phyloP scores from a whole-genome alignment of 495 filamentous ascomycete genomes.

The Penicillium herquei region DNA sequence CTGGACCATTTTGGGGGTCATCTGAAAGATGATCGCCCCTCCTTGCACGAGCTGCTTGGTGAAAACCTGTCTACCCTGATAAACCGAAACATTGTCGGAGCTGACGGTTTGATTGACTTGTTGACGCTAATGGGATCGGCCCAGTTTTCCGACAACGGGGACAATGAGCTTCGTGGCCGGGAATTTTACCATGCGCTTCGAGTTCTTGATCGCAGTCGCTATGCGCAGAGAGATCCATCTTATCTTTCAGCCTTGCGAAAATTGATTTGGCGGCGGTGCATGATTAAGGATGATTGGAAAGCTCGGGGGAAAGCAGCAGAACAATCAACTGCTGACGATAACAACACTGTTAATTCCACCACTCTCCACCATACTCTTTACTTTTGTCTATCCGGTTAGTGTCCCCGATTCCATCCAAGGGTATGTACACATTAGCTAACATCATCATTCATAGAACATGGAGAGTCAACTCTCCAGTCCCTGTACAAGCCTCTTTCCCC shows the following conservation, averaged over 20 bases:
- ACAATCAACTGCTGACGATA: slow-evolving; percentile 21
- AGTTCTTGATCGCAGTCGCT: slow-evolving; percentile 57
- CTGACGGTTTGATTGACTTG: slow-evolving; percentile 71
- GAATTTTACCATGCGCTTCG: slow-evolving; percentile 73
- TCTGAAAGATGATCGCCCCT: slow-evolving; percentile 57
- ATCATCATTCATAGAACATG: slow-evolving; percentile 11
- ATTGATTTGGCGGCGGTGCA: slow-evolving; percentile 81
- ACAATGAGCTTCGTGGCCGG: slow-evolving; percentile 38
- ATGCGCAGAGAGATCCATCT: slow-evolving; percentile 45
- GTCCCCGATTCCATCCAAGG: not conserved
- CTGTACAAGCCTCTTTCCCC: slow-evolving; percentile 46
- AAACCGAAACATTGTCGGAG: slow-evolving; percentile 62
- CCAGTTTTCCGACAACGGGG: slow-evolving; percentile 27
- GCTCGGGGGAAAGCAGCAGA: slow-evolving; percentile 39
- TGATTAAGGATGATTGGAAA: slow-evolving; percentile 76
- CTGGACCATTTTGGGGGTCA: slow-evolving; percentile 62
- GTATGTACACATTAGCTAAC: not conserved
- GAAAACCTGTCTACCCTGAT: slow-evolving; percentile 65
- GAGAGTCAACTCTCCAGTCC: slow-evolving; percentile 18
- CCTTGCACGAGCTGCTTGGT: slow-evolving; percentile 62
- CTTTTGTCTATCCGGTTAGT: slow-evolving; percentile 36
- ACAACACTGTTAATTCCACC: slow-evolving; percentile 27
- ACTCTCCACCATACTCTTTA: slow-evolving; percentile 32
- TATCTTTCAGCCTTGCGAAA: slow-evolving; percentile 57
- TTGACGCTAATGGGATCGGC: slow-evolving; percentile 66